phyloP scores from a whole-genome alignment of 805 yeast species.

The Lipomyces yamadae region DNA sequence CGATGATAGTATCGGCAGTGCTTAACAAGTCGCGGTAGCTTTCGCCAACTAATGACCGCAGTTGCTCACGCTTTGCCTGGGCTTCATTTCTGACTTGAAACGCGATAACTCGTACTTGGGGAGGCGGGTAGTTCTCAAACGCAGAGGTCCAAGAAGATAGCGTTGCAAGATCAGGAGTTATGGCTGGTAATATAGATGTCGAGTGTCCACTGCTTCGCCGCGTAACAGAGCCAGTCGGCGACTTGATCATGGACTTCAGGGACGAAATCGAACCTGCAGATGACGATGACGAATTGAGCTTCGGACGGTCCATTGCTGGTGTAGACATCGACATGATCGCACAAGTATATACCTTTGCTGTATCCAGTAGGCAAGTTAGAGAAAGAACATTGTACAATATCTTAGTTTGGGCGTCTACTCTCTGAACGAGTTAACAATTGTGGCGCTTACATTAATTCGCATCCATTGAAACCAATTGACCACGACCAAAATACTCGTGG shows the following conservation, averaged over 20 bases:
- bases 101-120: conserved; percentile 34
- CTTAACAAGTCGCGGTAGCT: conserved; percentile 35
- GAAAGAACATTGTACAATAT: not conserved
- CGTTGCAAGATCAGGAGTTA: conserved; percentile 15
- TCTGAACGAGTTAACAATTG: not conserved
- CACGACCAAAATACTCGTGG: not conserved
- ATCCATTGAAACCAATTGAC: not conserved
- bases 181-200: not conserved
- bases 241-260: conserved; percentile 3
- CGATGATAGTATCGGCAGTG: conserved; percentile 34
- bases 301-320: not conserved
- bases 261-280: conserved; percentile 10
- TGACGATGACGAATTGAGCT: conserved; percentile 3
- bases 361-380: not conserved
- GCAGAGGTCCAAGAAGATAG: conserved; percentile 30
- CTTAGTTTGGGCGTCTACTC: not conserved
- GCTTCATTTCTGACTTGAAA: conserved; percentile 30
- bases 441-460: not conserved
- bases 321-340: conserved; percentile 3
- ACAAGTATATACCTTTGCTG: not conserved
- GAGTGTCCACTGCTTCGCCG: conserved; percentile 7
- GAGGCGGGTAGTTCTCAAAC: conserved; percentile 33
- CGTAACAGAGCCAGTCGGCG: not conserved
- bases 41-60: conserved; percentile 35
- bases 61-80: conserved; percentile 30